Evolutionary conservation across 139 green algal species (phyloP).

Genomic region (Parachlorella kessleri): DNA sequence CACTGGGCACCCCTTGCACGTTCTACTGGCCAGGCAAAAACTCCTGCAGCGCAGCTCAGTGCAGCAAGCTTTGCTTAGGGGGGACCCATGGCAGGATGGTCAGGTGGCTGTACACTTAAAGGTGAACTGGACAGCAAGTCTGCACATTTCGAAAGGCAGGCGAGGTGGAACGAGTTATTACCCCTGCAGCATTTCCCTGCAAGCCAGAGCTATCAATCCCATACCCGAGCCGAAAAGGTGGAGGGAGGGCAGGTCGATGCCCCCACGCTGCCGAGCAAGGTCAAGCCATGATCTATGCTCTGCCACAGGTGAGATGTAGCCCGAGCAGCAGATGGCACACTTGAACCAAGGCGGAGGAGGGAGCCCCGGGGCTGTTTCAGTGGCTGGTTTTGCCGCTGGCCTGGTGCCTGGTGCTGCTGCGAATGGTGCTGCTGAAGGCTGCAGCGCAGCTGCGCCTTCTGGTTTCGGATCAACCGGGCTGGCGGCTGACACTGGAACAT

Average conservation of each 20-base stretch:
- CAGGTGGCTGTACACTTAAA: no score
- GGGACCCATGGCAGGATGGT: neutral
- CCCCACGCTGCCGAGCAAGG: neutral
- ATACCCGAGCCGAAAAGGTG: constrained; percentile 39
- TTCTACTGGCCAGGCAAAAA: no score
- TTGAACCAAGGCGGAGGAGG: neutral
- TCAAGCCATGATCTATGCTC: constrained; percentile 17
- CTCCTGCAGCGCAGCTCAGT: no score
- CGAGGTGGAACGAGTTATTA: no score
- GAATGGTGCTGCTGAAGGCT: no score
- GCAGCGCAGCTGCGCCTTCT: neutral
- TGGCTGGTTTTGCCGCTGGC: no score
- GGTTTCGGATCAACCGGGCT: neutral
- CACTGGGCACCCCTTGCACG: no score
- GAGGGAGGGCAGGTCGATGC: constrained; percentile 36
- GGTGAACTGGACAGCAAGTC: no score
- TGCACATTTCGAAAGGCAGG: no score
- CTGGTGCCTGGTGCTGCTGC: no score
- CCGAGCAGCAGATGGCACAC: constrained; percentile 43
- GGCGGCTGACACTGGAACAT: neutral
- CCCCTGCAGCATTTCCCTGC: neutral
- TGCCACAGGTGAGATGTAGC: constrained; percentile 23
- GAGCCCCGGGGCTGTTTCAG: no score
- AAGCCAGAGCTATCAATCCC: neutral
- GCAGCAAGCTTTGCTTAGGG: neutral